phyloP scores from a whole-genome alignment of 352 stramenopile species.

The Pythium aristosporum region DNA sequence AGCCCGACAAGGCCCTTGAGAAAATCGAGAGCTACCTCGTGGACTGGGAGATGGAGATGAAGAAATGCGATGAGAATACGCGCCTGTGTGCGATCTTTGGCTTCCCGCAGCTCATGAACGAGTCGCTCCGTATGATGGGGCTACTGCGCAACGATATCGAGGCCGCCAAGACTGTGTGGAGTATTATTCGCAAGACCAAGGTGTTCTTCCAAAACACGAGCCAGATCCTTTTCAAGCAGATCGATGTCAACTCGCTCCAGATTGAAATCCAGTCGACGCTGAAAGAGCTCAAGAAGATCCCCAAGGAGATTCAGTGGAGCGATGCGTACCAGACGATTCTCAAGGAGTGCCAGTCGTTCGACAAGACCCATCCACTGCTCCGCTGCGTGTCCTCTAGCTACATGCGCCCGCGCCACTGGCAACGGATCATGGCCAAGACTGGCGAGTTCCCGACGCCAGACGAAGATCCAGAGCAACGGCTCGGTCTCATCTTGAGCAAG shows the following conservation, averaged over 20 bases:
- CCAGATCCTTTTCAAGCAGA: conserved; percentile 88
- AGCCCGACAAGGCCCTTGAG: conserved; percentile 76
- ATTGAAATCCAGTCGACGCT: conserved; percentile 93
- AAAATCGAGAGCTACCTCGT: conserved; percentile 83
- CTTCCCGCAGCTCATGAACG: conserved; percentile 93
- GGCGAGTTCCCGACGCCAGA: conserved; percentile 92
- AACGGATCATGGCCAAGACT: conserved; percentile 89
- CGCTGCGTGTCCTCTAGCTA: conserved; percentile 75
- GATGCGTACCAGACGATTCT: conserved; percentile 88
- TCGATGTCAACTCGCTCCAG: conserved; percentile 93
- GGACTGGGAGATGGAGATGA: conserved; percentile 88
- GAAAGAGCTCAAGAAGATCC: conserved; percentile 92
- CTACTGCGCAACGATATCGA: conserved; percentile 84
- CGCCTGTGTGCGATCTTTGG: conserved; percentile 93
- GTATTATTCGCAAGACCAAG: conserved; percentile 76
- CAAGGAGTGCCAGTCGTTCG: conserved; percentile 76
- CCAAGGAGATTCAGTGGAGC: conserved; percentile 93
- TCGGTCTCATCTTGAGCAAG: conserved; percentile 90
- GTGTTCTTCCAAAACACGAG: conserved; percentile 65
- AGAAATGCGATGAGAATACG: conserved; percentile 90
- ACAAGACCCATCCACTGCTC: conserved; percentile 83
- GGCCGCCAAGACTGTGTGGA: conserved; percentile 77
- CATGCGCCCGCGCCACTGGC: conserved; percentile 95
- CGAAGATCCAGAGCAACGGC: conserved; percentile 88
- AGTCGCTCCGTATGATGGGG: conserved; percentile 84